Evolutionary conservation across 2,329 filamentous ascomycete genomes (phyloP).

Genomic region (Daldinia sp.): DNA sequence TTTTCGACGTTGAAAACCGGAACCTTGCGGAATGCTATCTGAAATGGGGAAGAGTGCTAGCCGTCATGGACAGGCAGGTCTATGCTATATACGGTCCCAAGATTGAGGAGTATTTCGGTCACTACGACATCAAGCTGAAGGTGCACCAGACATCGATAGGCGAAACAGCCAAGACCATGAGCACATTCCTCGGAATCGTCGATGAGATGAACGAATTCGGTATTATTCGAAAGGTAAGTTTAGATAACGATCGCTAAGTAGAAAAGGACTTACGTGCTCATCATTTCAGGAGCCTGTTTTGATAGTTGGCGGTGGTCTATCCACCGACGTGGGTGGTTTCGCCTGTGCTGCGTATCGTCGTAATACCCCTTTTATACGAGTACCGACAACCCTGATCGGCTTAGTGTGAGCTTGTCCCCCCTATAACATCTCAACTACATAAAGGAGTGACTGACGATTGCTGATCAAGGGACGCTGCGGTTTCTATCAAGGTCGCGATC

Average conservation of each 20-base stretch:
- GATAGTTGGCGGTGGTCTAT: conserved; percentile 72
- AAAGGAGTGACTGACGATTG: background rate
- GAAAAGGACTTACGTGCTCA: background rate
- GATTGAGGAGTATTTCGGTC: conserved; percentile 73
- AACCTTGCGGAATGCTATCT: conserved; percentile 72
- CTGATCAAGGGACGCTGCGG: conserved; percentile 66
- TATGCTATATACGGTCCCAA: conserved; percentile 71
- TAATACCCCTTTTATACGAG: conserved; percentile 77
- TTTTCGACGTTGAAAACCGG: conserved; percentile 68
- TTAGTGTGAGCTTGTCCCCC: too few species aligned
- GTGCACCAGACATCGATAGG: conserved; percentile 79
- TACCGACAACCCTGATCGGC: conserved; percentile 78
- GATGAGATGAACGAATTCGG: conserved; percentile 80
- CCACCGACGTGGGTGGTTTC: conserved; percentile 79
- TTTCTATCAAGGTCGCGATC: conserved; percentile 80
- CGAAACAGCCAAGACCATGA: conserved; percentile 77
- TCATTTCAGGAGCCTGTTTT: conserved; percentile 67
- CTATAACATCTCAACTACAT: too few species aligned
- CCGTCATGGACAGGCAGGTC: conserved; percentile 76
- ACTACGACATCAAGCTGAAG: conserved; percentile 67
- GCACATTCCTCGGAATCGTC: conserved; percentile 73
- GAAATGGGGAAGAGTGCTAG: conserved; percentile 70
- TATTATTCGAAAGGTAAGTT: conserved; percentile 66
- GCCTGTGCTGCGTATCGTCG: conserved; percentile 76
- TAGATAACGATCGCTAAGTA: background rate